Base-by-base conservation (phyloP, 345 rosid genomes). In the Lepidium aucheri region DNA sequence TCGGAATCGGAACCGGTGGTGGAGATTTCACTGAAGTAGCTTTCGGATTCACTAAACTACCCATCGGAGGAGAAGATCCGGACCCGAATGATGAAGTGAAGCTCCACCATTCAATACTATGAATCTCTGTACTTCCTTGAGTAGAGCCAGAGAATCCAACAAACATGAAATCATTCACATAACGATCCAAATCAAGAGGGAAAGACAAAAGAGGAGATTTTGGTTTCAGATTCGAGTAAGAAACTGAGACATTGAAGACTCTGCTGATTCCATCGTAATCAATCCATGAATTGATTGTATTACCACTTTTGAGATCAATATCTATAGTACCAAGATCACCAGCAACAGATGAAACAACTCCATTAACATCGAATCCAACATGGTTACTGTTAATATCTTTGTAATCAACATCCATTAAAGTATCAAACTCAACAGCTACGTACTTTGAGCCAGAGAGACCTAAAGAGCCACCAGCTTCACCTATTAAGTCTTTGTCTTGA, bases 101-200 rank as follows among this genome's bases (percentile, higher is more conserved):
- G 57, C 96, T 86, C 97, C 97, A 91, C 97, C 96, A 91, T 22
- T 88, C 96, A 9, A 91, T 82, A 59, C 66, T 86, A 66, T 91
- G 97, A 28, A 70, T 70, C 82, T 91, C 97, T 36, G 97, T 91
- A 44, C 97, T 91, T 13, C 97, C 96, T 65, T 91, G 94, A 14
- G 96, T 91, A 2, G 97, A 91, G 12, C 89, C 97, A 32, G 96
- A 79, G 75, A 91, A 91, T 9, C 97, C 97, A 4, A 91, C 91
- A 60, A 77, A 91, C 97, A 91, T 88, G 64, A 88, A 83, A 40
- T 91, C 96, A 64, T 77, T 77, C 22, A 91, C 85, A 72, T 91
- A 88, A 53, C 77, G 88, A 68, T 83, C 80, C 1, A 90, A 78
- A 79, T 90, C 97, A 60, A 90, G 80, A 65, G 41, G 75, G 67